phyloP scores from a whole-genome alignment of 768 basidiomycete species.

The Vararia minispora region DNA sequence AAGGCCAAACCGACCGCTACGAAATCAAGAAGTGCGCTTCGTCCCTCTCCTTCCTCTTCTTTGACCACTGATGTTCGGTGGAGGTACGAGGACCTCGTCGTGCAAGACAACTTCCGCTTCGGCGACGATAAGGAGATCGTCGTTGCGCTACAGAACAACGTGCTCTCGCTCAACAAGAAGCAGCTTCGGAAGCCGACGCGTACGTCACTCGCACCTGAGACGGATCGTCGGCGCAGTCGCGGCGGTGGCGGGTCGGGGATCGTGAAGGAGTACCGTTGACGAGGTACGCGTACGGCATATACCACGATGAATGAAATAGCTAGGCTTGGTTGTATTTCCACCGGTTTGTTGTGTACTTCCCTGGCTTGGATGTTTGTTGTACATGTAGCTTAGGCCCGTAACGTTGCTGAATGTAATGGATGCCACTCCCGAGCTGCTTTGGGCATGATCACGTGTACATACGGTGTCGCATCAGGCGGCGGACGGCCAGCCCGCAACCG shows the following conservation, averaged over 20 bases:
- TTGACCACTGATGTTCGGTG: not conserved
- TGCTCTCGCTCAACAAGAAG: constrained; percentile 91
- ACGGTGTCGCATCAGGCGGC: too few species aligned
- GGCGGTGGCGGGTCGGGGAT: too few species aligned
- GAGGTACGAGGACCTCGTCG: constrained; percentile 83
- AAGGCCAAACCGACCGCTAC: constrained; percentile 82
- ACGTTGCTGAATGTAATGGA: too few species aligned
- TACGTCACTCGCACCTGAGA: constrained; percentile 49
- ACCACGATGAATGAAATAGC: too few species aligned
- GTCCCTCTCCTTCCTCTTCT: not conserved
- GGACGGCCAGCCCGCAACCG: too few species aligned
- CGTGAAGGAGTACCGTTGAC: too few species aligned
- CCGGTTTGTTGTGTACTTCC: too few species aligned
- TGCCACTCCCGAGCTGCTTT: too few species aligned
- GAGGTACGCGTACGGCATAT: too few species aligned
- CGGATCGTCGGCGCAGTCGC: constrained; percentile 29
- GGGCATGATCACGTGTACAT: constrained; percentile 54
- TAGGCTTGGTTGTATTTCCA: too few species aligned
- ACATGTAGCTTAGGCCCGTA: too few species aligned
- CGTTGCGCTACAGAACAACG: constrained; percentile 90
- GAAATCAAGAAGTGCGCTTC: constrained; percentile 71
- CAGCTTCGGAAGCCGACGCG: constrained; percentile 75
- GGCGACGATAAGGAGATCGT: constrained; percentile 96
- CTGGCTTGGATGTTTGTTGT: too few species aligned
- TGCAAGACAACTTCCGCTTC: constrained; percentile 97